Base-by-base conservation (phyloP, 2,329 filamentous ascomycete genomes). In the Fusarium chaquense region DNA sequence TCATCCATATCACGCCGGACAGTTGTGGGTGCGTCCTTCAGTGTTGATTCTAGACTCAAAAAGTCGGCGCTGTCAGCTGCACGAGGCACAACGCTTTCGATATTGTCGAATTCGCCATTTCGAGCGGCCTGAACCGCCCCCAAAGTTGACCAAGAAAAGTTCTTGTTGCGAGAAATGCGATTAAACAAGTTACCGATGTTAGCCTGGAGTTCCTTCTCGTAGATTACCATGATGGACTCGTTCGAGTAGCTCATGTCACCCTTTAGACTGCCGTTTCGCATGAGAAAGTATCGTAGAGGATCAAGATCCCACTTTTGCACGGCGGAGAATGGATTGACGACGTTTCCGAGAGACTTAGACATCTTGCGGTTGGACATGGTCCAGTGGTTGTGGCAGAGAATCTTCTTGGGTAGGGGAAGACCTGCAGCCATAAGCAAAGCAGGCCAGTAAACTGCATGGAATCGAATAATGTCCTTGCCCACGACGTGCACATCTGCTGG, bases 361-460 rank as follows among this genome's bases (percentile, higher is more conserved):
- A 99, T 99, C 80, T 99, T 99, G 73, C 90, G 88, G 55, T 89
- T 89, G 58, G 92, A 93, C 81, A 99, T 90, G 16, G 94, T 97
- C 96, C 97, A 99, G 78, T 99, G 96, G 3, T 91, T 94, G 77
- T 99, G 96, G 54, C 93, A 93, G 4, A 99, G 83, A 33, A 99
- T 87, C 67, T 90, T 89, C 75, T 90, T 91, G 1, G 96, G 93
- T 1, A 92, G 83, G 2, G 93, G 91, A 6, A 98, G 84, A 53
- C 90, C 90, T 16, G 98, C 83, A 2, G 96, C 95, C 86, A 99
- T 91, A 18, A 99, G 89, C 73, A 99, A 91, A 5, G 96, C 96
- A 0, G 96, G 96, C 96, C 97, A 99, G 83, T 99, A 99, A 49
- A 99, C 90, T 79, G 93, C 95, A 78, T 99, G 97, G 80, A 99